Base-by-base conservation (phyloP, 768 basidiomycete genomes). In the Russula compacta region DNA sequence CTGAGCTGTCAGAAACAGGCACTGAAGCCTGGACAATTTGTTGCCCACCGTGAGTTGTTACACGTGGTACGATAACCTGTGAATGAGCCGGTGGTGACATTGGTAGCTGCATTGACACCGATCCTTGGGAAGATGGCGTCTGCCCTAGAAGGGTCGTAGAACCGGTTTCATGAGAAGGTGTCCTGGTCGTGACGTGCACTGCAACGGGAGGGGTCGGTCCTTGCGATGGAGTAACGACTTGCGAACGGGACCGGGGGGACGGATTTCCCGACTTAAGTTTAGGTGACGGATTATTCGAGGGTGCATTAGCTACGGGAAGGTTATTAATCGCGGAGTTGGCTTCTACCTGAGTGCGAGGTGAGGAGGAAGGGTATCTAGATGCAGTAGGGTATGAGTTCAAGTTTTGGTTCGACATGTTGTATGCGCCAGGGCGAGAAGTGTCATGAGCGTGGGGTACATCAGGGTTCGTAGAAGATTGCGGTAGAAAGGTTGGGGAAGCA, bases 101-200 rank as follows among this genome's bases (percentile, higher is more conserved):
- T 1, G 53, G 49, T 19, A 39, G 19, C 19, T 55, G 61, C 40
- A 66, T 33, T 33, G 58, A 50, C 36, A 36, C 40, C 24, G 65
- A 65, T 6, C 57, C 63, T 40, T 66, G 65, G 21, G 65, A 66
- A 38, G 66, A 65, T 32, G 66, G 57, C 0, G 66, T 65, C 17
- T 65, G 64, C 6, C 66, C 66, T 24, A 66, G 24, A 42, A 66
- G 58, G 9, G 64, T 66, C n/a, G 66, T 66, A 14, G 66, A 66
- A 21, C 66, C 66, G 2, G 66, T 66, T 32, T 65, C 66, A 32
- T 66, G 57, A 43, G 66, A 66, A 8, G 64, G 60, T 7, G 66
- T 65, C 36, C 64, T 54, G 17, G 48, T 60, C 32, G 66, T 59
- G 15, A 59, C 32, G 19, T 64, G 64, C 9, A 53, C 56, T 17